These are phyloP conservation scores for Solanum pennellii DNA, from an alignment of 257 asterid genomes.

Conservation along the genomic window DNA sequence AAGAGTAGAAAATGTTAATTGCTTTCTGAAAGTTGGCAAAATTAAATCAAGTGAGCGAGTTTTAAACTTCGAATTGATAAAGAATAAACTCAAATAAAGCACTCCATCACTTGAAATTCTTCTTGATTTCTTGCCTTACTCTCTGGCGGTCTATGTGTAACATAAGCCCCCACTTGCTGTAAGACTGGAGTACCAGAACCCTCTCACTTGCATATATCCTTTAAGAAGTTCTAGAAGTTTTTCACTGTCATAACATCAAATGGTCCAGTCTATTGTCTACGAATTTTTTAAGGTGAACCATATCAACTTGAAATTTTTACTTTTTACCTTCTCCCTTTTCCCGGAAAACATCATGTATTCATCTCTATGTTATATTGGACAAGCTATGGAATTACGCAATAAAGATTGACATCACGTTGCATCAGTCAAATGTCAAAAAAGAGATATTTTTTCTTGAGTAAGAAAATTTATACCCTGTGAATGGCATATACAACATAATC, in stretches of 20 bases:
- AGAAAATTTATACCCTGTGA: slow-evolving; percentile 73
- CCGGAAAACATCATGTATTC: neutral
- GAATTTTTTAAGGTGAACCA: neutral
- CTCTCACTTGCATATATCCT: neutral
- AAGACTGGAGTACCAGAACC: neutral
- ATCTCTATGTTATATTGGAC: neutral
- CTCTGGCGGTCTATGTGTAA: neutral
- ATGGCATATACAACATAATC: slow-evolving; percentile 95
- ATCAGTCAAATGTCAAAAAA: slow-evolving; percentile 4
- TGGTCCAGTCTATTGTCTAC: neutral
- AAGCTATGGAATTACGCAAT: neutral
- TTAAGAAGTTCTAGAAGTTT: neutral
- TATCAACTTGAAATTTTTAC: neutral
- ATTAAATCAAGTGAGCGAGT: neutral
- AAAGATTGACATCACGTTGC: slow-evolving; percentile 4
- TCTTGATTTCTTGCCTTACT: neutral
- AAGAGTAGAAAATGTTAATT: neutral
- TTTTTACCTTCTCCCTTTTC: neutral
- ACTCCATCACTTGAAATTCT: neutral
- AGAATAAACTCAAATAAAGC: neutral
- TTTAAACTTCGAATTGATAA: neutral
- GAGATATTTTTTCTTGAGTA: slow-evolving; percentile 18
- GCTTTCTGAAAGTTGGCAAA: neutral
- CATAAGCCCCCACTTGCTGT: neutral
- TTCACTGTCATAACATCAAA: neutral